These are phyloP conservation scores for Cenococcum geophilum DNA, from an alignment of 495 filamentous ascomycete genomes.

Conservation along the genomic window DNA sequence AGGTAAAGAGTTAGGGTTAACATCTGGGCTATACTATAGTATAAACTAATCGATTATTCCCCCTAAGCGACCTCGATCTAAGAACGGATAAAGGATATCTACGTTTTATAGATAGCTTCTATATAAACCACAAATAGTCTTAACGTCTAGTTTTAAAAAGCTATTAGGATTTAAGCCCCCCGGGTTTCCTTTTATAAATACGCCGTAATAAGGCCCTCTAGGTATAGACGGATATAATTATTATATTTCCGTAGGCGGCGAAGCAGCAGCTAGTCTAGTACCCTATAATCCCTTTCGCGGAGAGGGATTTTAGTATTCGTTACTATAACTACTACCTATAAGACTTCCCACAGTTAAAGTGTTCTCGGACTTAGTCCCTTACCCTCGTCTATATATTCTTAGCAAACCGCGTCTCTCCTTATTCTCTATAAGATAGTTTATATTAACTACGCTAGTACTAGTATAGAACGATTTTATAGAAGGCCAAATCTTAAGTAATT, in stretches of 20 bases:
- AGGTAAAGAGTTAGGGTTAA: constrained; percentile 22
- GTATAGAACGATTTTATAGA: constrained; percentile 11
- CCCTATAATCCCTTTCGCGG: constrained; percentile 24
- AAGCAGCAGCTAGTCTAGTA: constrained; percentile 4
- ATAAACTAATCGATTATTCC: constrained; percentile 50
- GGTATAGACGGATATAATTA: neutral
- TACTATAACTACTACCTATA: constrained; percentile 9
- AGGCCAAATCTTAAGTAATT: constrained; percentile 43
- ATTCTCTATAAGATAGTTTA: constrained; percentile 64
- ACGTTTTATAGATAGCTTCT: constrained; percentile 71
- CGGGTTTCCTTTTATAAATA: neutral
- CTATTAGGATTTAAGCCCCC: constrained; percentile 56
- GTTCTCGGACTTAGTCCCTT: constrained; percentile 22
- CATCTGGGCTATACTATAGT: constrained; percentile 30
- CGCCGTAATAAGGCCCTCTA: neutral
- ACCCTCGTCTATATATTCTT: constrained; percentile 25
- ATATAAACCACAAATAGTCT: constrained; percentile 57
- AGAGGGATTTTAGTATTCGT: constrained; percentile 11
- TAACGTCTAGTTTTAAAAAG: constrained; percentile 56
- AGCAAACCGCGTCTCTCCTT: constrained; percentile 50
- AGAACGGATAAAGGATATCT: constrained; percentile 84
- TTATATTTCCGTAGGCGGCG: neutral
- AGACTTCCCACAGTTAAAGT: constrained; percentile 16
- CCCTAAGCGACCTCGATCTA: constrained; percentile 51
- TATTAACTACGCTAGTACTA: constrained; percentile 32